phyloP scores from a whole-genome alignment of 176 grass and related monocot genomes.

The Pontederia crassipes region DNA sequence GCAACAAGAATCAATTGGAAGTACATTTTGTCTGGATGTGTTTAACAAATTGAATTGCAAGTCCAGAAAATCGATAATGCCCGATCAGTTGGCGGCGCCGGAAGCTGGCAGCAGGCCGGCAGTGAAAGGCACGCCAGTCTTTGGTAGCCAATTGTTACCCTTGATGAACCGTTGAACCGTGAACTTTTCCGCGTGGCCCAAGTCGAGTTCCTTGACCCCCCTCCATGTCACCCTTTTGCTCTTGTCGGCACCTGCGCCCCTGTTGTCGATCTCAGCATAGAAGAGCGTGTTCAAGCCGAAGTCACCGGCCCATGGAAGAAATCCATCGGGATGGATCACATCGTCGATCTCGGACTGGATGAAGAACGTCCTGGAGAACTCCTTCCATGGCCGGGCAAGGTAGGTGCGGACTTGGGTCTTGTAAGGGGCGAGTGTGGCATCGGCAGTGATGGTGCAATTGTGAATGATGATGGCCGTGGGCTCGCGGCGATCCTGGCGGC shows the following conservation, averaged over 20 bases:
- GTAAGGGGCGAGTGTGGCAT: conserved; percentile 24
- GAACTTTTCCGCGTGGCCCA: conserved; percentile 34
- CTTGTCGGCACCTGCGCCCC: conserved; percentile 33
- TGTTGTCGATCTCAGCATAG: conserved; percentile 71
- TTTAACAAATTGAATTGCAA: too few species aligned
- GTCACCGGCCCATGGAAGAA: conserved; percentile 50
- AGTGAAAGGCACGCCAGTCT: conserved; percentile 54
- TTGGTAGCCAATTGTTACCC: conserved; percentile 52
- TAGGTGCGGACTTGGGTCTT: conserved; percentile 22
- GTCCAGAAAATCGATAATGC: too few species aligned
- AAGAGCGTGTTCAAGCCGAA: conserved; percentile 54
- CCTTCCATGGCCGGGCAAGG: conserved; percentile 69
- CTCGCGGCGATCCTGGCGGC: conserved; percentile 30
- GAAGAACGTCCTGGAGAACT: conserved; percentile 60
- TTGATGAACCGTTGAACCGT: conserved; percentile 55
- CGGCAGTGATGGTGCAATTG: conserved; percentile 57
- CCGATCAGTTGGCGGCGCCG: too few species aligned
- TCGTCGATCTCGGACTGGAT: conserved; percentile 49
- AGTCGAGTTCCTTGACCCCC: conserved; percentile 53
- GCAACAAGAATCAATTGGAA: too few species aligned
- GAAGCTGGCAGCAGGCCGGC: conserved; percentile 30
- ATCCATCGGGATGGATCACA: conserved; percentile 49
- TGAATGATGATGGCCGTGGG: conserved; percentile 42
- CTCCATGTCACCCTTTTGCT: conserved; percentile 47
- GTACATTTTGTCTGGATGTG: too few species aligned